phyloP scores from a whole-genome alignment of 192 early-diverging fungal genomes.

The Coemansia sp. region DNA sequence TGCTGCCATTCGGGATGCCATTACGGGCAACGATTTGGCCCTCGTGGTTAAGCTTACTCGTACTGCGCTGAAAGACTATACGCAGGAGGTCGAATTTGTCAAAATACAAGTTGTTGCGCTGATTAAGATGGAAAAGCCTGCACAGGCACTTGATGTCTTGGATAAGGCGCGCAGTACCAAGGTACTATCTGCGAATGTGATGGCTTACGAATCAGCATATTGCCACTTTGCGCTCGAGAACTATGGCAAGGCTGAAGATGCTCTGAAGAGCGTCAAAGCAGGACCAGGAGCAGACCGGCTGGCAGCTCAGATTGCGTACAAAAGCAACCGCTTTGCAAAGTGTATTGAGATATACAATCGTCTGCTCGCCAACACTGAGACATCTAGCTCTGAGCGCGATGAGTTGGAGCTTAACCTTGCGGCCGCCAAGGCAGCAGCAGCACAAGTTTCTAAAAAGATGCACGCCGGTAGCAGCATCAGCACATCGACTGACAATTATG shows the following conservation, averaged over 20 bases:
- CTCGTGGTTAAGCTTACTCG: constrained; percentile 21
- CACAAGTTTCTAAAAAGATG: constrained; percentile 12
- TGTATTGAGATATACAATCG: constrained; percentile 32
- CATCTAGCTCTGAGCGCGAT: constrained; percentile 15
- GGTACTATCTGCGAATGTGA: constrained; percentile 12
- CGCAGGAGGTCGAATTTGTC: constrained; percentile 35
- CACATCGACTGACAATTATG: constrained; percentile 13
- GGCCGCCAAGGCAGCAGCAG: constrained; percentile 42
- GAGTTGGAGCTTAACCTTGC: constrained; percentile 41
- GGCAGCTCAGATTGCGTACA: constrained; percentile 52
- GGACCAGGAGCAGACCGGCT: constrained; percentile 17
- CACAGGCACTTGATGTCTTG: constrained; percentile 30
- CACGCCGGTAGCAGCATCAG: background rate
- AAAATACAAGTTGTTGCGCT: constrained; percentile 47
- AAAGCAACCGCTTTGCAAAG: constrained; percentile 30
- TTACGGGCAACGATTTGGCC: constrained; percentile 18
- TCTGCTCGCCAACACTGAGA: constrained; percentile 19
- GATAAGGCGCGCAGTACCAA: constrained; percentile 21
- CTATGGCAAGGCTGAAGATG: constrained; percentile 24
- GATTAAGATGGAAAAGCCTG: constrained; percentile 36
- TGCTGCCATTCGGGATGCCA: constrained; percentile 29
- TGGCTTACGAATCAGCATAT: constrained; percentile 43
- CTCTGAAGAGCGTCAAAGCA: constrained; percentile 15
- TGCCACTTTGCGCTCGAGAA: constrained; percentile 38
- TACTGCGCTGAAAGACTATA: constrained; percentile 23